Conservation (phyloP, 495 filamentous ascomycete genomes). For the Aspergillus wentii region DNA sequence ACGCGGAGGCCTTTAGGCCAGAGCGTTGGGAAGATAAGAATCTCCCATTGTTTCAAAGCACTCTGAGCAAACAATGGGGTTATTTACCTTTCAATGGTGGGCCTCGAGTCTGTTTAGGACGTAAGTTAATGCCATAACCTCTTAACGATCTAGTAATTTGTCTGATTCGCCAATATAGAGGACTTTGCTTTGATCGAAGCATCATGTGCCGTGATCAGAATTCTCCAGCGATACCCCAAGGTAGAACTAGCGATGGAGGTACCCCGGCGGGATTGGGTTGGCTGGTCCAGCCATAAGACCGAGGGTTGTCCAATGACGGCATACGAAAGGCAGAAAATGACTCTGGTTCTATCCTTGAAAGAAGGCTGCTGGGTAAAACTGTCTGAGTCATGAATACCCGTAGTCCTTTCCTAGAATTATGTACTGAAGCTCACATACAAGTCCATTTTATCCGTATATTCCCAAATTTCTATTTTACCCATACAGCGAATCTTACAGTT, state of each 20-base stretch:
- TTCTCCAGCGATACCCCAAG: slow-evolving; percentile 25
- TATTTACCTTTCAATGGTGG: slow-evolving; percentile 68
- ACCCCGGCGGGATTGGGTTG: slow-evolving; percentile 12
- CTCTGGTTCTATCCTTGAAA: slow-evolving; percentile 19
- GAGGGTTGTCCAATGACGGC: too few relatives aligned
- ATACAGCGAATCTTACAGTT: too few relatives aligned
- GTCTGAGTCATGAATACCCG: too few relatives aligned
- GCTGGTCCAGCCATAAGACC: too few relatives aligned
- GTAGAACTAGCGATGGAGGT: slow-evolving; percentile 18
- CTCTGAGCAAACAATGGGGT: slow-evolving; percentile 45
- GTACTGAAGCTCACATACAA: too few relatives aligned
- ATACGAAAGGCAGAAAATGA: slow-evolving; percentile 25
- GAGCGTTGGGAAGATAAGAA: slow-evolving; percentile 60
- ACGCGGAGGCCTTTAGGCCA: slow-evolving; percentile 51
- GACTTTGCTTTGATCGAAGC: slow-evolving; percentile 37
- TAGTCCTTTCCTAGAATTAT: too few relatives aligned
- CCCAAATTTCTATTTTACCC: too few relatives aligned
- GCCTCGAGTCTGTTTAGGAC: slow-evolving; percentile 28
- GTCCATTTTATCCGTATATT: too few relatives aligned
- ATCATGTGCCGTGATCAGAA: slow-evolving; percentile 30
- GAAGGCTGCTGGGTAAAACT: slow-evolving; percentile 26
- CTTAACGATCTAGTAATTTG: too few relatives aligned
- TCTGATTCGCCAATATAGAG: too few relatives aligned
- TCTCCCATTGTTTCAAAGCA: too few relatives aligned
- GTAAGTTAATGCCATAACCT: too few relatives aligned